phyloP scores from a whole-genome alignment of 1,139 yeast species.

The Suhomyces choctaworum region DNA sequence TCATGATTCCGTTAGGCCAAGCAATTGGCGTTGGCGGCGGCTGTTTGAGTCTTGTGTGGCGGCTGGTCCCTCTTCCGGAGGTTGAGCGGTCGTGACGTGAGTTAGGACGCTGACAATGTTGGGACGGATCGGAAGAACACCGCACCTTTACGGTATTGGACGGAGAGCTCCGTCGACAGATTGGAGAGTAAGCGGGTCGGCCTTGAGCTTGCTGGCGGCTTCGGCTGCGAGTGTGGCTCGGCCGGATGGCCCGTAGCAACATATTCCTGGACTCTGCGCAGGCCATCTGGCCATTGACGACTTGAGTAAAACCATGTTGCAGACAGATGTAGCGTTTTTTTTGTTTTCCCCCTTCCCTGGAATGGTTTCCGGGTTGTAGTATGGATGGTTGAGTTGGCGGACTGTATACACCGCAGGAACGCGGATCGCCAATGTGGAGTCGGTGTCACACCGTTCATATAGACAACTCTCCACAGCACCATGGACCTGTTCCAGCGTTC shows the following conservation, averaged over 20 bases:
- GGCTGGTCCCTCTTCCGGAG: constrained; percentile 53
- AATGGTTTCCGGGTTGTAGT: too few relatives aligned
- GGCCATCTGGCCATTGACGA: constrained; percentile 76
- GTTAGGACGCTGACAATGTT: constrained; percentile 27
- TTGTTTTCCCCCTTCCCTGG: too few relatives aligned
- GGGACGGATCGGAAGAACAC: constrained; percentile 16
- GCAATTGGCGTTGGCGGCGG: constrained; percentile 20
- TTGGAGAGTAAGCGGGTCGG: constrained; percentile 61
- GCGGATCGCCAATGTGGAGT: too few relatives aligned
- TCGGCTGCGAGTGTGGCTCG: constrained; percentile 49
- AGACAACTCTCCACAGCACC: not conserved
- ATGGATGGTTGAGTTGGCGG: too few relatives aligned
- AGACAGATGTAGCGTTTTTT: constrained; percentile 46
- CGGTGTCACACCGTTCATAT: too few relatives aligned
- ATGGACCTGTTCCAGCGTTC: constrained; percentile 9
- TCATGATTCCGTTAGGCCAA: constrained; percentile 20
- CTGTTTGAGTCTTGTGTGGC: constrained; percentile 30
- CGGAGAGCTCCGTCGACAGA: constrained; percentile 93
- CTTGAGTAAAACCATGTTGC: constrained; percentile 94
- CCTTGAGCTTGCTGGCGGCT: constrained; percentile 61
- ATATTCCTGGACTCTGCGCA: constrained; percentile 93
- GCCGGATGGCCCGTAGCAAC: constrained; percentile 59
- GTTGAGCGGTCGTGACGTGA: constrained; percentile 49
- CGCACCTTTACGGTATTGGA: constrained; percentile 39
- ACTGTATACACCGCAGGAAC: too few relatives aligned